Evolutionary conservation across 495 filamentous ascomycete genomes (phyloP).

Genomic region (Thermochaetoides thermophila): DNA sequence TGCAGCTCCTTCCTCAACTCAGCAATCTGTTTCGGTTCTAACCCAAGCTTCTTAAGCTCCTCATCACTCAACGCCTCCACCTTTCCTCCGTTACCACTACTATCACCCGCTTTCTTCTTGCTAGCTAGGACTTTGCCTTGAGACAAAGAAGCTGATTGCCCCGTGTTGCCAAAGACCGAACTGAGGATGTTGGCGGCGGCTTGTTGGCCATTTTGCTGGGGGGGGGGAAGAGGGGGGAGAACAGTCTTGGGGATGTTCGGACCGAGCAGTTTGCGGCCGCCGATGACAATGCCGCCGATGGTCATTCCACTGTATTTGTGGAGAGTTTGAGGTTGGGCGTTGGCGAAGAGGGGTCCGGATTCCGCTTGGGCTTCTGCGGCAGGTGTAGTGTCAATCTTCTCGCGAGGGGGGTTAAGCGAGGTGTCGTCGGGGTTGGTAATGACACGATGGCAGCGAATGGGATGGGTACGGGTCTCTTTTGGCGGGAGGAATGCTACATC

Average conservation of each 20-base stretch:
- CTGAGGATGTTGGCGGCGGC: too few species aligned
- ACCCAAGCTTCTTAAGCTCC: constrained; percentile 50
- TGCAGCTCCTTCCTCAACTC: constrained; percentile 43
- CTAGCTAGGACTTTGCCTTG: constrained; percentile 21
- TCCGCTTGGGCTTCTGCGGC: too few species aligned
- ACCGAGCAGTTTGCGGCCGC: constrained; percentile 35
- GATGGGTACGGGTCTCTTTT: constrained; percentile 60
- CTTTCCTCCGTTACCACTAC: too few species aligned
- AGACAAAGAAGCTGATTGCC: too few species aligned
- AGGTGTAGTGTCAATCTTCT: too few species aligned
- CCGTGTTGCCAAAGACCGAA: too few species aligned
- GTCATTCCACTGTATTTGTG: constrained; percentile 23
- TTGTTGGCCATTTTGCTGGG: constrained; percentile 19
- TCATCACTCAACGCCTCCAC: constrained; percentile 37
- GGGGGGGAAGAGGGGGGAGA: too few species aligned
- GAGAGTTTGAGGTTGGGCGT: background rate
- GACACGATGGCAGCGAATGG: constrained; percentile 64
- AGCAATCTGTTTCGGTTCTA: constrained; percentile 56
- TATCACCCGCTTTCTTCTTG: constrained; percentile 4
- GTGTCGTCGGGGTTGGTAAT: too few species aligned
- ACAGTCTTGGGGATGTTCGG: constrained; percentile 17
- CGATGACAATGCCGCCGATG: constrained; percentile 38
- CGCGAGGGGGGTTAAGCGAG: too few species aligned
- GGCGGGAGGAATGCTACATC: constrained; percentile 87
- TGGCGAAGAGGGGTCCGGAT: too few species aligned